Base-by-base conservation (phyloP, 768 basidiomycete genomes). In the Leccinum broughii region DNA sequence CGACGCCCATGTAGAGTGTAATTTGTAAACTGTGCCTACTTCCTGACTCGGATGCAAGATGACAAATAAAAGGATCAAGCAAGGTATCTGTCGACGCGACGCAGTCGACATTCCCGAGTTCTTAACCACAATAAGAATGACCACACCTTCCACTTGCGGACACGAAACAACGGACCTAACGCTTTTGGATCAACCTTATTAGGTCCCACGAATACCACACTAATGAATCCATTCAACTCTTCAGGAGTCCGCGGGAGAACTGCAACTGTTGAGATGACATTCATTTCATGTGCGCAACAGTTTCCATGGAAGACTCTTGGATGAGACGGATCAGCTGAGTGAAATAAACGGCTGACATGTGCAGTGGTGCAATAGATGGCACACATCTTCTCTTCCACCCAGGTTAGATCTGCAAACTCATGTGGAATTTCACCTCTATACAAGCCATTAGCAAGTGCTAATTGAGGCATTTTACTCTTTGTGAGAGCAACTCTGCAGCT, bases 201-300 rank as follows among this genome's bases (percentile, higher is more conserved):
- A n/a, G 70, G 61, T 0, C 75, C 72, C 11, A 76, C 61, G 58
- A 77, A 77, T 0, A 77, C 63, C 4, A 77, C 62, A 26, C 55
- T 61, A 1, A 77, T 28, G 24, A 65, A 53, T 13, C 62, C 69
- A 52, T 58, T 68, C 0, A 76, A 50, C 65, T 76, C 66, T 3
- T 59, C 39, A 14, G 70, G 70, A 0, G 70, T 70, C 0, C 66
- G 51, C 17, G 74, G 75, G 2, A 76, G 54, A 0, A 68, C 60
- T 30, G 48, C 17, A 0, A 69, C 72, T 14, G 73, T 74, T 1
- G 73, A 72, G 3, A 72, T 24, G 3, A 75, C 35, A 60, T 77
- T 76, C 64, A 68, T 69, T 7, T 75, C 65, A 64, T 76, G 72
- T 7, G 75, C 67, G 64, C 75, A 76, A 2, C 70, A 76, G 52